These are phyloP conservation scores for Schizophyllum commune DNA, from an alignment of 1,284 basidiomycete species.

Conservation along the genomic window DNA sequence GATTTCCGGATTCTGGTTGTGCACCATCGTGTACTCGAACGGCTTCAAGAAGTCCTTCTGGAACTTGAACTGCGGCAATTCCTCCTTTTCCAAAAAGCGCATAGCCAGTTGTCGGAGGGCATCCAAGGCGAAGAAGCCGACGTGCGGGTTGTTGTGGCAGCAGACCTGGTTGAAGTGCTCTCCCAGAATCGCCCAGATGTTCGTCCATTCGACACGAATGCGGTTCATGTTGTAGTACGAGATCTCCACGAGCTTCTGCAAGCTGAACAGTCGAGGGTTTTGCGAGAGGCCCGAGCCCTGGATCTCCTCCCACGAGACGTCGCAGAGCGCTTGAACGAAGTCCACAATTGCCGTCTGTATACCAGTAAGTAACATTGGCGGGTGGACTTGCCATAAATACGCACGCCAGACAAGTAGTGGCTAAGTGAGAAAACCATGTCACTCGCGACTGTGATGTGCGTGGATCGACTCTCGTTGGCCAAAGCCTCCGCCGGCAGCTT, in stretches of 20 bases:
- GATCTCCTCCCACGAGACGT: conserved; percentile 99
- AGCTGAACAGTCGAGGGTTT: conserved; percentile 91
- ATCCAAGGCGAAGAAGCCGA: conserved; percentile 96
- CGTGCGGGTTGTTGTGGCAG: conserved; percentile 96
- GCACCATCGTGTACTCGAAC: conserved; percentile 97
- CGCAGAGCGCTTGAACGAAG: conserved; percentile 93
- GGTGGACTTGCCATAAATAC: conserved; percentile 20
- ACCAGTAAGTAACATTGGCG: conserved; percentile 6
- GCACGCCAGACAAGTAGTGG: conserved; percentile 88
- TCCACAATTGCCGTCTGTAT: conserved; percentile 91
- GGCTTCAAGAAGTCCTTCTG: conserved; percentile 99
- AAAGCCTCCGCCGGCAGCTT: conserved; percentile 87
- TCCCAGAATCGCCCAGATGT: conserved; percentile 96
- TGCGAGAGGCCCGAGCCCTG: conserved; percentile 93
- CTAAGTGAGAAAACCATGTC: conserved; percentile 99
- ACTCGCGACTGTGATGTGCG: conserved; percentile 96
- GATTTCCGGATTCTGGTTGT: conserved; percentile 92
- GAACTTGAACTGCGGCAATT: conserved; percentile 97
- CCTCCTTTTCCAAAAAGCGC: conserved; percentile 99
- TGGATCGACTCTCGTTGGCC: conserved; percentile 93
- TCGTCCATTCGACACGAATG: conserved; percentile 98
- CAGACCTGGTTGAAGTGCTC: conserved; percentile 99
- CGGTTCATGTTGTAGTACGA: conserved; percentile 99
- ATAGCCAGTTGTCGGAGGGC: conserved; percentile 97
- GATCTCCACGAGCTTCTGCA: conserved; percentile 99